Evolutionary conservation across 2,329 filamentous ascomycete genomes (phyloP), one percentile per base, ranked within the genome.

Genomic region (Akanthomyces muscarius): DNA sequence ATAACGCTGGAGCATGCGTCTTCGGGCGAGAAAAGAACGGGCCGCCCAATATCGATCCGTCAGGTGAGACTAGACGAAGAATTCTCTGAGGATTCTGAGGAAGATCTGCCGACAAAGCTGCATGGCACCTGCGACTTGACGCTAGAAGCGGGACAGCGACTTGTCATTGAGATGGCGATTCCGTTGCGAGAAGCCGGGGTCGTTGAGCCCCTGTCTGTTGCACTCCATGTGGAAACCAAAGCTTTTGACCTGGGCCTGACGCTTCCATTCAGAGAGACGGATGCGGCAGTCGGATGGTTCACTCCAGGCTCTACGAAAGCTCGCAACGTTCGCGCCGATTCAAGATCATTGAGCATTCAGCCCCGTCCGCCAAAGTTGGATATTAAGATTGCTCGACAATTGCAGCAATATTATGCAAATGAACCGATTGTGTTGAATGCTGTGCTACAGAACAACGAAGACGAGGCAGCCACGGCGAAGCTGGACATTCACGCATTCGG

Each of bases 291-390:
- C 45, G 72, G 81, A 1, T 88, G 86, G 85, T 83, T 82, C 63
- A 73, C 78, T 2, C 72, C 76, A 7, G 73, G 74, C 3, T 74
- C 76, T 16, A 71, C 73, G 0, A 80, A 75, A 59, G 81, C 80
- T 64, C 78, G 76, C 33, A 73, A 84, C 23, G 75, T 80, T 33
- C 80, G 85, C 10, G 67, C 75, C 13, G 78, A 83, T 53, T 76
- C 83, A 10, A 79, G 84, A 41, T 77, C 78, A 2, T 84, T 96
- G 62, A 88, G 86, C 62, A 87, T 99, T 28, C 81, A 92, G 61
- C 94, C 95, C 1, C 90, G 96, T 67, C 95, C 94, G 33, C 95
- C 95, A 0, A 98, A 97, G 75, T 86, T 99, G 78, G 87, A 91
- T 68, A 85, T 99, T 52, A 83, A 79, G 30, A 77, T 91, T 11